Base-by-base conservation (phyloP, 2,329 filamentous ascomycete species). In the Pseudogymnoascus sp. region DNA sequence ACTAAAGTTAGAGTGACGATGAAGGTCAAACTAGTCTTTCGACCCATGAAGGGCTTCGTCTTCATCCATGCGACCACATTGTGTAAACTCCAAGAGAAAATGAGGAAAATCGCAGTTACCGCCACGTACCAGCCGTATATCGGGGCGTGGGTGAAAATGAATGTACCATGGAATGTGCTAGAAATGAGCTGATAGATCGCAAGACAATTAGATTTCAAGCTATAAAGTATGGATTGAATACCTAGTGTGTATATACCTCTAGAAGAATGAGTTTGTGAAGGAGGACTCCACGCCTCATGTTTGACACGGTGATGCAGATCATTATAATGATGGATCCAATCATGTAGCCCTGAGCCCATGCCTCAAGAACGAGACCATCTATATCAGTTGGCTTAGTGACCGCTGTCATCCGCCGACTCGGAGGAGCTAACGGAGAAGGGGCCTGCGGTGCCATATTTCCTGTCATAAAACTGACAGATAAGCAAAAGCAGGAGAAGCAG, bases 71-170 rank as follows among this genome's bases (percentile, higher is more conserved):
- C 34, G 5, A 35, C 34, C 34, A 35, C 13, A n/a, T 35, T 35
- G 13, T 35, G 34, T 35, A 35, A 35, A 35, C 34, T 35, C 34
- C 34, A 35, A 35, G 34, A 35, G 34, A 35, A 15, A n/a, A 35
- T 35, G 13, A 87, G 76, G 15, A 81, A 76, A 6, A 85, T 79
- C 6, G 81, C 83, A 2, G 80, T 82, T 21, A 76, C 73, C 1
- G 81, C 83, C 2, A 86, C 74, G 70, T 84, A 86, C 83, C 83
- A 86, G 56, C 80, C 82, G 66, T 83, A 84, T 2, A 74, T 74
- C 0, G 80, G 80, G 7, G 74, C 75, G 62, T 76, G 72, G 59
- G 79, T 76, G 70, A 85, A 84, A 34, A 83, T 78, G 68, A 82
- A 84, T 61, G 81, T 81, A 6, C 81, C 81, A 66, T 84, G 80